phyloP scores from a whole-genome alignment of 2,329 filamentous ascomycete species.

The Ampelomyces quisqualis region DNA sequence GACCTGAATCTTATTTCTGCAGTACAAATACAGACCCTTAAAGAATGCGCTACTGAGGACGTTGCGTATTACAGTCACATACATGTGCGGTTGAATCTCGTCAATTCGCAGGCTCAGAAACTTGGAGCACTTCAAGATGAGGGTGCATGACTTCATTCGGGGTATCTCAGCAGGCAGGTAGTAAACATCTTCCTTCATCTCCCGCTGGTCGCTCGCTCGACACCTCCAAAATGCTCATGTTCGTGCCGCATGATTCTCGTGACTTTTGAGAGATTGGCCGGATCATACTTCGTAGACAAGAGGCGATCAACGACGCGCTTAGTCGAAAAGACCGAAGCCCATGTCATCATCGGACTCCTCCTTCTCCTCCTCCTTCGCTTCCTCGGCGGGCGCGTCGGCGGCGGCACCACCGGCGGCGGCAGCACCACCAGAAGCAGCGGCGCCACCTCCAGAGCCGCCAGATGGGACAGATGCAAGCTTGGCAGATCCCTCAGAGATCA shows the following conservation, averaged over 20 bases:
- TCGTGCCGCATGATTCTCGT: constrained; percentile 38
- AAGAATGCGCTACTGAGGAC: no score
- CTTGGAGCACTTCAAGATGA: no score
- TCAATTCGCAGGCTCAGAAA: no score
- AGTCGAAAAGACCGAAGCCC: constrained; percentile 73
- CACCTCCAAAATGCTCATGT: constrained; percentile 37
- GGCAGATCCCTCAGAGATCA: constrained; percentile 83
- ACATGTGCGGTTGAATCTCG: no score
- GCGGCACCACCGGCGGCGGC: constrained; percentile 65
- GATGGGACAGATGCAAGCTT: constrained; percentile 98
- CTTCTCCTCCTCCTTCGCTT: constrained; percentile 73
- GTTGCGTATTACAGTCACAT: no score
- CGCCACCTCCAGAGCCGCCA: constrained; percentile 74
- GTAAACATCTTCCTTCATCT: constrained; percentile 18
- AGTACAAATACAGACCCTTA: no score
- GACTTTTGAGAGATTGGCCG: constrained; percentile 28
- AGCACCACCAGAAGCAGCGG: constrained; percentile 62
- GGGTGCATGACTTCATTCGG: constrained; percentile 43
- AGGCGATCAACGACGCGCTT: constrained; percentile 38
- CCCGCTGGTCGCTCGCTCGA: constrained; percentile 39
- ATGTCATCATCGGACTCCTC: constrained; percentile 74
- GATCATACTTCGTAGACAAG: constrained; percentile 33
- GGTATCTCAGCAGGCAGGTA: constrained; percentile 31
- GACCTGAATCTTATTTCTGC: no score
- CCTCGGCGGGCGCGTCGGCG: constrained; percentile 52